These are phyloP conservation scores for Mesembryanthemum crystallinum DNA, from an alignment of 148 eudicot species.

Conservation along the genomic window DNA sequence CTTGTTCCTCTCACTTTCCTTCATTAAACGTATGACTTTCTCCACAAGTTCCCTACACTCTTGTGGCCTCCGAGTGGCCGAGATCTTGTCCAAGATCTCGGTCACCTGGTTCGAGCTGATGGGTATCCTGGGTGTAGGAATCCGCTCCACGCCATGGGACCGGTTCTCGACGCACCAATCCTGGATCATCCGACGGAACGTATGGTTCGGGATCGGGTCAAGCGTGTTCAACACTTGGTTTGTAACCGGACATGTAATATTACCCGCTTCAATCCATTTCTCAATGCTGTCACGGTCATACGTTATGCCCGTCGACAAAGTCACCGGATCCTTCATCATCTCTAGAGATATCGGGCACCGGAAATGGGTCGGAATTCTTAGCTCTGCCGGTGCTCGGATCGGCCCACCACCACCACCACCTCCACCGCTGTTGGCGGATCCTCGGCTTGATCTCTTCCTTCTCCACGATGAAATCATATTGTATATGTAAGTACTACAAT, in stretches of 20 bases:
- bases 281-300: constrained; percentile 83
- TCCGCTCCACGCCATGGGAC: constrained; percentile 63
- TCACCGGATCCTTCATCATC: constrained; percentile 91
- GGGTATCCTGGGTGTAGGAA: constrained; percentile 77
- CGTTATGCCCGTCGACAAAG: constrained; percentile 72
- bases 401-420: constrained; percentile 4
- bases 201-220: constrained; percentile 76
- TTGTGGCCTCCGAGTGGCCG: not conserved
- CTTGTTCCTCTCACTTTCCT: constrained; percentile 63
- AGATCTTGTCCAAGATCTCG: constrained; percentile 34
- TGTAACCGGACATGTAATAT: constrained; percentile 74
- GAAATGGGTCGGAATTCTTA: constrained; percentile 57
- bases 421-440: not conserved
- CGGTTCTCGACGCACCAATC: constrained; percentile 80
- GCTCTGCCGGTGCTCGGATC: constrained; percentile 27
- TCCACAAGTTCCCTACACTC: constrained; percentile 36
- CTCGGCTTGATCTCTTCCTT: constrained; percentile 34
- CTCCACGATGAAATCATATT: constrained; percentile 53
- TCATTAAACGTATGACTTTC: constrained; percentile 35
- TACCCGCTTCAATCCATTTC: constrained; percentile 69
- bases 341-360: constrained; percentile 83
- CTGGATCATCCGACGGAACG: constrained; percentile 75
- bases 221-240: constrained; percentile 46
- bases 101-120: constrained; percentile 39
- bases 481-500: too few relatives aligned